Conservation (phyloP, 352 stramenopile species). For the Phytophthora pisi region DNA sequence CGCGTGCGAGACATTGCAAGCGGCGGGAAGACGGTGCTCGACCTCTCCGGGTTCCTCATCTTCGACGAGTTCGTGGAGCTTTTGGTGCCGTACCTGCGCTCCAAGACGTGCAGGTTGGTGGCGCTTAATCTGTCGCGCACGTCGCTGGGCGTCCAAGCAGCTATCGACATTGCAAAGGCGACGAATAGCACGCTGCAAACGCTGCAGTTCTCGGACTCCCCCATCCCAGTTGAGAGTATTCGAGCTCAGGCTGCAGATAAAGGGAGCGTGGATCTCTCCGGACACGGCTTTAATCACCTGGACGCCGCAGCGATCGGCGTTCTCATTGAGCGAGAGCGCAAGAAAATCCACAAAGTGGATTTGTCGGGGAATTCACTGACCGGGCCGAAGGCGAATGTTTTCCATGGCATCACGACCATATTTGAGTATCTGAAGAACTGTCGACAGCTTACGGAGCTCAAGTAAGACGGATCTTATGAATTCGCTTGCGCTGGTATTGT, state of each 20-base stretch:
- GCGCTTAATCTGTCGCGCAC: slow-evolving; percentile 54
- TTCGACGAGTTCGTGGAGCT: slow-evolving; percentile 67
- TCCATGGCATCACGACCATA: slow-evolving; percentile 57
- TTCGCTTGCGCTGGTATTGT: neutral
- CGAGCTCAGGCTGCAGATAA: slow-evolving; percentile 34
- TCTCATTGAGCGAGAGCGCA: slow-evolving; percentile 53
- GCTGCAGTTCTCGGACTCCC: slow-evolving; percentile 55
- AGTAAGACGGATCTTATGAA: slow-evolving; percentile 32
- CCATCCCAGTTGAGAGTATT: slow-evolving; percentile 43
- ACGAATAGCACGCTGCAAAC: slow-evolving; percentile 47
- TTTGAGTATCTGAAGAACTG: slow-evolving; percentile 55
- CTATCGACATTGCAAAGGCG: slow-evolving; percentile 42
- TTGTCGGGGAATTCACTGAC: slow-evolving; percentile 62
- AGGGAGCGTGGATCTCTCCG: slow-evolving; percentile 32
- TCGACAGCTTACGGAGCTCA: slow-evolving; percentile 53
- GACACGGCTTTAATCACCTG: slow-evolving; percentile 56
- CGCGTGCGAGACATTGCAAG: slow-evolving; percentile 54
- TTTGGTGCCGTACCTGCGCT: slow-evolving; percentile 56
- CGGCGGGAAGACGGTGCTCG: slow-evolving; percentile 39
- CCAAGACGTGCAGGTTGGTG: slow-evolving; percentile 55
- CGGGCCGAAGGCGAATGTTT: slow-evolving; percentile 50
- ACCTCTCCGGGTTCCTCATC: slow-evolving; percentile 61
- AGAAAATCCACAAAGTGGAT: slow-evolving; percentile 57
- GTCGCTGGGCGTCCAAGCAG: slow-evolving; percentile 55
- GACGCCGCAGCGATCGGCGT: slow-evolving; percentile 62